Base-by-base conservation (phyloP, 106 monocot species). In the Allium cepa region DNA sequence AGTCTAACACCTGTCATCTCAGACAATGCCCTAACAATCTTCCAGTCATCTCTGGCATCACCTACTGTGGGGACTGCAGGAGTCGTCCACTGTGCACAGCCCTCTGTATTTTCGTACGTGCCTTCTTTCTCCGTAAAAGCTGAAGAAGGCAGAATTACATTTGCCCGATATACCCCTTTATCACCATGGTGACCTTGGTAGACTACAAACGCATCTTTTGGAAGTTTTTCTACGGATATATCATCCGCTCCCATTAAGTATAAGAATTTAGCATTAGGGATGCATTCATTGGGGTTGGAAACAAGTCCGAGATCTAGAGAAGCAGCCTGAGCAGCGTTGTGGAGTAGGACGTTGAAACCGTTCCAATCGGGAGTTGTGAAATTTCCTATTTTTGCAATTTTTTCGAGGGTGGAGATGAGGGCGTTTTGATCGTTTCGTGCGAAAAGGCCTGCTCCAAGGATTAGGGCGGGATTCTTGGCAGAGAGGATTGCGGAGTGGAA, bases 101-200 rank as follows among this genome's bases (percentile, higher is more conserved):
- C 99, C 65, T 93, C 99, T 0, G 93, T 90, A 64, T 99, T 99
- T 68, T 85, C 99, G 63, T 93, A 99, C 10, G 99, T 99, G 10
- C 90, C 99, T 87, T 99, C 99, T 65, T 99, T 99, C 81, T 99
- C 99, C 47, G 87, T 99, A 74, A 99, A 99, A 48, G 99, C 93
- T 0, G 90, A 52, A 4, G 99, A 85, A 8, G 99, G 99, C 7
- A 99, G 51, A 45, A 99, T 93, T 7, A 99, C 69, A 46, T 99
- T 99, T 16, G 99, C 99, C 63, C 99, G 76, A 72, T 99, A 93
- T 6, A 99, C 99, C 52, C 93, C 63, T 73, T 77, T 87, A 75
- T 99, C 99, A 7, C 93, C 99, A 78, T 99, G 99, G 64, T 99
- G 99, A 8, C 93, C 99, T 71, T 99, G 99, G 61, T 99, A 99